Percentiles rank a stretch among this genome's conserved stretches.
Conservation (phyloP, 371 early-diverging fungal species). For the Mucor ambiguus region DNA sequence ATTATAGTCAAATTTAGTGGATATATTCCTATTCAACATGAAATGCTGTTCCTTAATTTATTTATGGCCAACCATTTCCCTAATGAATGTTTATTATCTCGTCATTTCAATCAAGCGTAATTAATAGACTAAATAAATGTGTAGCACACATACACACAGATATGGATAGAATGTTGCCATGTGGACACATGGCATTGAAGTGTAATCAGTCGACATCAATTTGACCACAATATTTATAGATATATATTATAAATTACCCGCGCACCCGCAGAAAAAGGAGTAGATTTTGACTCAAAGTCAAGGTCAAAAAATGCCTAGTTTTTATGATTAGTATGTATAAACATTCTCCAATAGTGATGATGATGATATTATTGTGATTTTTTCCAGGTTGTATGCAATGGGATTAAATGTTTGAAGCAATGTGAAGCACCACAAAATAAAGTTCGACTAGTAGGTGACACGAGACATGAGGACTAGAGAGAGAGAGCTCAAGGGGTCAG, state of each 20-base stretch:
- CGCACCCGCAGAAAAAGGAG: neutral
- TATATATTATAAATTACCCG: neutral
- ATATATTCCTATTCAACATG: neutral
- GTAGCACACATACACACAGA: neutral
- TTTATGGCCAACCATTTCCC: neutral
- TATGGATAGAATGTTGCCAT: slow-evolving; percentile 1
- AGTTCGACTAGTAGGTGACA: neutral
- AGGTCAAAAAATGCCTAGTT: neutral
- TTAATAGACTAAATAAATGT: neutral
- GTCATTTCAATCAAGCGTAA: neutral
- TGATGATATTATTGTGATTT: slow-evolving; percentile 3
- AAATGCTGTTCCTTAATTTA: neutral
- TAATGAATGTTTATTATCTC: neutral
- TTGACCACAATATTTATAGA: neutral
- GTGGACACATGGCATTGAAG: neutral
- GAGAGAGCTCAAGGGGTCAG: neutral
- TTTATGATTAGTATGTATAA: neutral
- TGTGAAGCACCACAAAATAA: neutral
- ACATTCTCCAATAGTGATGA: neutral
- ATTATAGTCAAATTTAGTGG: neutral
- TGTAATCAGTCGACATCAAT: neutral
- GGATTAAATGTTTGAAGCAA: neutral
- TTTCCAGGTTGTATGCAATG: neutral
- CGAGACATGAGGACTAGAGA: neutral
- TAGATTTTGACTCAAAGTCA: neutral